Percentiles rank a stretch among this genome's conserved stretches.
These are phyloP conservation scores for Dryas octopetala DNA, from an alignment of 306 rosid species.

Conservation along the genomic window DNA sequence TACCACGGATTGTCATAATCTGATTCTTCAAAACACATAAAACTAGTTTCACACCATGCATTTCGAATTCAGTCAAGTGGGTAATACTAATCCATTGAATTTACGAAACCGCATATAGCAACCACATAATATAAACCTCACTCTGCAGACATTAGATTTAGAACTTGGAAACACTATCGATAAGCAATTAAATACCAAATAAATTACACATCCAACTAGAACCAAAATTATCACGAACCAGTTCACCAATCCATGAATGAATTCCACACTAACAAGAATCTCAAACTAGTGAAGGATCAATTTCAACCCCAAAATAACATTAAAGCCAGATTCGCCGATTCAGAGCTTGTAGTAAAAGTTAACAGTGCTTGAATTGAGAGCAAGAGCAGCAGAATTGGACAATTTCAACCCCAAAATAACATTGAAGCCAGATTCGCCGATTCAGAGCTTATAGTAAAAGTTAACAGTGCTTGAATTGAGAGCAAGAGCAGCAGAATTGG, in stretches of 20 bases:
- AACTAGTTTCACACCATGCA: slow-evolving; percentile 4
- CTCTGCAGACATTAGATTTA: neutral
- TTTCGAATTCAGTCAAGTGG: neutral
- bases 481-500: neutral
- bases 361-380: neutral
- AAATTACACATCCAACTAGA: neutral
- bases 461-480: neutral
- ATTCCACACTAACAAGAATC: neutral
- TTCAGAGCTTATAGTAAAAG: neutral
- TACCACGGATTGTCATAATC: neutral
- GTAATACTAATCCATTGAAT: neutral
- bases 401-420: neutral
- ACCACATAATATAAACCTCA: too few relatives aligned
- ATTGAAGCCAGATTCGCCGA: neutral
- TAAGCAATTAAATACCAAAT: neutral
- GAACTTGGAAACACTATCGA: neutral
- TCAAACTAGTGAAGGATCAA: neutral
- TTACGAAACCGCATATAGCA: too few relatives aligned
- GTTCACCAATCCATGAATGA: neutral
- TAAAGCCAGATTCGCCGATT: neutral
- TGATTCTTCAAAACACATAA: neutral
- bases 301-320: neutral
- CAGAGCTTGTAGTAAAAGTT: neutral
- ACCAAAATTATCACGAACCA: neutral
- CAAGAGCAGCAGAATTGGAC: neutral